Conservation (phyloP, 2,329 filamentous ascomycete genomes). For the Knoxdaviesia proteae region DNA sequence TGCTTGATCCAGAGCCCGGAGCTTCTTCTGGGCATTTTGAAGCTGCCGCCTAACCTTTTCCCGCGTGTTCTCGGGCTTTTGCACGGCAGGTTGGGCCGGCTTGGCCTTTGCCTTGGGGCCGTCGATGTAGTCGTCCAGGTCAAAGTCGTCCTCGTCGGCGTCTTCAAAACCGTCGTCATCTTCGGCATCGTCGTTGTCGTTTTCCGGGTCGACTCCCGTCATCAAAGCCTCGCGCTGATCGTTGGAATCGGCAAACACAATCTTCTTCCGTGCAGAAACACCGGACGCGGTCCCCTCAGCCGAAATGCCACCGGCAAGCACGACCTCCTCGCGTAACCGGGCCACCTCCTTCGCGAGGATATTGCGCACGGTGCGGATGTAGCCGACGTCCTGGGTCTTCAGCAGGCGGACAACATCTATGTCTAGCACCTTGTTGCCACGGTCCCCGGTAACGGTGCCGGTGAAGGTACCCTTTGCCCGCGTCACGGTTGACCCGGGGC, state of each 20-base stretch:
- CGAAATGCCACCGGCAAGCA: conserved; percentile 17
- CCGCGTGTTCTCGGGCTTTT: conserved; percentile 21
- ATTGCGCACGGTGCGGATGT: conserved; percentile 41
- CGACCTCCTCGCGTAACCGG: conserved; percentile 29
- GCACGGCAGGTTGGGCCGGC: conserved; percentile 13
- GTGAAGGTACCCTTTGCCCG: conserved; percentile 26
- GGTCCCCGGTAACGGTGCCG: conserved; percentile 34
- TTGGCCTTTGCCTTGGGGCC: conserved; percentile 10
- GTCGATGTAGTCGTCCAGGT: conserved; percentile 13
- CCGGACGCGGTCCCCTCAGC: conserved; percentile 3
- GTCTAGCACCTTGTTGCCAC: conserved; percentile 33
- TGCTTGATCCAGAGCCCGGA: conserved; percentile 30
- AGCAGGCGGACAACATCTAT: conserved; percentile 38
- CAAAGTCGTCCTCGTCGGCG: conserved; percentile 5
- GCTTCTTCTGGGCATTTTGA: conserved; percentile 18
- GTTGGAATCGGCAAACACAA: conserved; percentile 17
- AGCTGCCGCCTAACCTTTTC: conserved; percentile 7
- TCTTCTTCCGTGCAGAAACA: conserved; percentile 14
- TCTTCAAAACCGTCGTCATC: conserved; percentile 11
- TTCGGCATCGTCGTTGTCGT: conserved; percentile 12
- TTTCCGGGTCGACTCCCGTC: conserved; percentile 17
- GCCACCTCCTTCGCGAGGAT: conserved; percentile 36
- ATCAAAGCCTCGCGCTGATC: conserved; percentile 10
- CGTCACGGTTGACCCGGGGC: conserved; percentile 27
- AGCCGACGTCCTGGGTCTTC: conserved; percentile 49